These are phyloP conservation scores for Scytalidium lignicola DNA, from an alignment of 2,329 filamentous ascomycete species.

Conservation along the genomic window DNA sequence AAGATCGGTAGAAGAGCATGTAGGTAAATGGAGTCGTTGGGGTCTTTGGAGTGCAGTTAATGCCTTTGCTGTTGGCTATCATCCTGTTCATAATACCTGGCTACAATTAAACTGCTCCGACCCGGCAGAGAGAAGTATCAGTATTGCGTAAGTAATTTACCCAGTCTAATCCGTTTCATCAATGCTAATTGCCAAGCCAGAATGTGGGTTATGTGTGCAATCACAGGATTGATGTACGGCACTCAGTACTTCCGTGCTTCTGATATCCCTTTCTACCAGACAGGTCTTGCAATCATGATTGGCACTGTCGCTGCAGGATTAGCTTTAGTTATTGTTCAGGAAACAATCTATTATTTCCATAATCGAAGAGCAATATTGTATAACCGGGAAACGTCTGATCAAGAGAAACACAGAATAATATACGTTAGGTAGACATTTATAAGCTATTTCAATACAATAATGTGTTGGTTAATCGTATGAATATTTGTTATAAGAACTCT, in stretches of 20 bases:
- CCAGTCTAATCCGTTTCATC: background rate
- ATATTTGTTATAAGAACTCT: too few relatives aligned
- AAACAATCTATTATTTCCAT: conserved; percentile 1
- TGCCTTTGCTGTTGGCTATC: conserved; percentile 18
- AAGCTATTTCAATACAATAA: too few relatives aligned
- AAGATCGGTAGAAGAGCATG: conserved; percentile 18
- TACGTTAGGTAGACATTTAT: background rate
- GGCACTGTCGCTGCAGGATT: conserved; percentile 1
- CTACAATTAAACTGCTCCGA: conserved; percentile 12
- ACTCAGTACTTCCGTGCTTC: conserved; percentile 20
- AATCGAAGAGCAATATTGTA: conserved; percentile 1
- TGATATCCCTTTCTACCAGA: conserved; percentile 15
- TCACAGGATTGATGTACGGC: conserved; percentile 22
- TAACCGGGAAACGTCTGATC: background rate
- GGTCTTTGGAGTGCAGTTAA: conserved; percentile 11
- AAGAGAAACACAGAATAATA: background rate
- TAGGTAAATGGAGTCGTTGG: conserved; percentile 3
- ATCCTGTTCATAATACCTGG: conserved; percentile 25
- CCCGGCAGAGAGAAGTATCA: conserved; percentile 24
- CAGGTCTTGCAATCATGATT: conserved; percentile 3
- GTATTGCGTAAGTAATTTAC: conserved; percentile 22
- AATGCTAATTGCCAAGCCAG: background rate
- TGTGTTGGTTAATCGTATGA: too few relatives aligned
- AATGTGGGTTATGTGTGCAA: conserved; percentile 20
- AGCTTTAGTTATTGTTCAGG: background rate